Evolutionary conservation across 139 green algal genomes (phyloP).

Genomic region (Auxenochlorella pyrenoidosa): DNA sequence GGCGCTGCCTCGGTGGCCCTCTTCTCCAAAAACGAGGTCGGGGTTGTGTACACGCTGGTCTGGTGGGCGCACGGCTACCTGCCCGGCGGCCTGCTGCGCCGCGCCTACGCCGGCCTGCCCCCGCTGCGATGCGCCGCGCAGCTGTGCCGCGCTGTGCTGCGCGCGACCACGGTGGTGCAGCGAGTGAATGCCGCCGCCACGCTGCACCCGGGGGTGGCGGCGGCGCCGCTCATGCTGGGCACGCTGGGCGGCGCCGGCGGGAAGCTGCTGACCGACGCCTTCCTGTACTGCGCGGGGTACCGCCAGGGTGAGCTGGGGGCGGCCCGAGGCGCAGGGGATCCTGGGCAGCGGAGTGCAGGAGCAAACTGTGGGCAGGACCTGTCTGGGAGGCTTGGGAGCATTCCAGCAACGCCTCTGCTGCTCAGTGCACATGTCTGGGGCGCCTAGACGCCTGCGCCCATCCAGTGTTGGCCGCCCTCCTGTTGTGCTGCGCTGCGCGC

Average conservation of each 20-base stretch:
- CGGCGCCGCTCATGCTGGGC: constrained; percentile 59
- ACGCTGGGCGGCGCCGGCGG: constrained; percentile 56
- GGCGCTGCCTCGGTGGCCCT: constrained; percentile 41
- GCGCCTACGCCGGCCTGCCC: constrained; percentile 30
- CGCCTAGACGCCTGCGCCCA: no score
- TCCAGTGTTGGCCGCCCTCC: no score
- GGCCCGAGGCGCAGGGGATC: no score
- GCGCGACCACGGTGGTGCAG: constrained; percentile 54
- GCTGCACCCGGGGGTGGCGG: constrained; percentile 51
- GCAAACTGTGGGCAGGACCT: no score
- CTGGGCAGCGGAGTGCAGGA: no score
- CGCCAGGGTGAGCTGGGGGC: background rate
- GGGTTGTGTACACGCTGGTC: constrained; percentile 30
- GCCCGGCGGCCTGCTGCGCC: constrained; percentile 25
- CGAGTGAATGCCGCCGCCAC: constrained; percentile 44
- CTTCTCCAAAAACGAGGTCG: constrained; percentile 50
- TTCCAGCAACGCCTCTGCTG: no score
- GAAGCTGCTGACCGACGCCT: constrained; percentile 49
- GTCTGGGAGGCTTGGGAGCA: no score
- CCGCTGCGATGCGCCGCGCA: background rate
- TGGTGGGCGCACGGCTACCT: constrained; percentile 62
- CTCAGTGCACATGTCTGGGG: no score
- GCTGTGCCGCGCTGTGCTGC: constrained; percentile 43
- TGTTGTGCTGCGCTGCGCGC: no score
- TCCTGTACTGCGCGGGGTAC: constrained; percentile 36